phyloP scores from a whole-genome alignment of 805 yeast species.

The Jamesozyma piceae region DNA sequence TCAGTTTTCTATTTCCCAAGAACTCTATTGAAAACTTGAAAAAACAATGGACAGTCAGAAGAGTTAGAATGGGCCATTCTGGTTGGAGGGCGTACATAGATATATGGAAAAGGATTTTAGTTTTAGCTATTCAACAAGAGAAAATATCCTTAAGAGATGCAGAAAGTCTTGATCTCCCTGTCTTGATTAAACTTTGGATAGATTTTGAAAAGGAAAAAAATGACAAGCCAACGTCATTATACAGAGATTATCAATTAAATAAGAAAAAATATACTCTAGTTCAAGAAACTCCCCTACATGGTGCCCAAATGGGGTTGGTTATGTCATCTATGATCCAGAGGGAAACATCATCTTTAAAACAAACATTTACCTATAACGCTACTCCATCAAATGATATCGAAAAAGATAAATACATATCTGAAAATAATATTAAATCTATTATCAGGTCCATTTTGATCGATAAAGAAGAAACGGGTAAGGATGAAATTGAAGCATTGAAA shows the following conservation, averaged over 20 bases:
- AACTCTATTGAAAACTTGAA: slow-evolving; percentile 38
- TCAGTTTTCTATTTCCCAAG: slow-evolving; percentile 40
- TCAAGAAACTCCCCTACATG: slow-evolving; percentile 22
- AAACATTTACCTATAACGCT: slow-evolving; percentile 35
- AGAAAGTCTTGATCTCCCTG: slow-evolving; percentile 39
- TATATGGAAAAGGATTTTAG: slow-evolving; percentile 59
- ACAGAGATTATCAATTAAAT: slow-evolving; percentile 39
- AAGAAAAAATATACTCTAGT: slow-evolving; percentile 37
- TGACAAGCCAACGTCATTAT: slow-evolving; percentile 12
- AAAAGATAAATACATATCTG: slow-evolving; percentile 12
- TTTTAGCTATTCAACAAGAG: slow-evolving; percentile 50
- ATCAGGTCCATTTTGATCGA: slow-evolving; percentile 31
- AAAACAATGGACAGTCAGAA: slow-evolving; percentile 54
- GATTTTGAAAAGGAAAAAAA: slow-evolving; percentile 34
- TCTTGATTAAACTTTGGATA: slow-evolving; percentile 58
- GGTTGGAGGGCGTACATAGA: slow-evolving; percentile 46
- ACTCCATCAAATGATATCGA: background rate
- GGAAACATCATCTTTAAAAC: slow-evolving; percentile 43
- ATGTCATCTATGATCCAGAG: slow-evolving; percentile 63
- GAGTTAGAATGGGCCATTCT: slow-evolving; percentile 49
- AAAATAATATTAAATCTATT: slow-evolving; percentile 24
- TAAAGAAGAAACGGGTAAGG: slow-evolving; percentile 22
- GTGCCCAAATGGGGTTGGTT: slow-evolving; percentile 36
- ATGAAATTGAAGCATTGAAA: slow-evolving; percentile 27
- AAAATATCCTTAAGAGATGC: slow-evolving; percentile 42